Conservation (phyloP, 495 filamentous ascomycete genomes). For the Daldinia vernicosa region DNA sequence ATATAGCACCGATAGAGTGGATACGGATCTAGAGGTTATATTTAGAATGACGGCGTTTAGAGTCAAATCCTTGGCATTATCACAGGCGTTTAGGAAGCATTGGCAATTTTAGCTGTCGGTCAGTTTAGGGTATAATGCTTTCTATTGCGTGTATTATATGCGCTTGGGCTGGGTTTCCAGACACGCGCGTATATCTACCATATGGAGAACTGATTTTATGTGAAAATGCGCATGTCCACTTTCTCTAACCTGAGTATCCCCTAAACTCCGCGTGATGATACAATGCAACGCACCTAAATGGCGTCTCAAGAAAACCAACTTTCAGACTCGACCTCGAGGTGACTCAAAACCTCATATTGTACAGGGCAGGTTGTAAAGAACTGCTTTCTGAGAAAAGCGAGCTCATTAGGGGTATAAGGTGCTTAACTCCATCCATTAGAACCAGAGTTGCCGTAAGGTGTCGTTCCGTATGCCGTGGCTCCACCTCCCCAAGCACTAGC, state of each 20-base stretch:
- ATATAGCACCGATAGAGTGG: slow-evolving; percentile 31
- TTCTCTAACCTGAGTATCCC: slow-evolving; percentile 13
- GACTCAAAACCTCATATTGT: slow-evolving; percentile 19
- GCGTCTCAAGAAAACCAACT: slow-evolving; percentile 1
- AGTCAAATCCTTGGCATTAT: slow-evolving; percentile 23
- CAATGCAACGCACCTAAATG: slow-evolving; percentile 19
- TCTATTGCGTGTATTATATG: slow-evolving; percentile 4
- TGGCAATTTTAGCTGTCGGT: slow-evolving; percentile 5
- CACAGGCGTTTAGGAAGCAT: slow-evolving; percentile 23
- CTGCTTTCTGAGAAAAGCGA: neutral
- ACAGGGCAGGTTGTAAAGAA: slow-evolving; percentile 13
- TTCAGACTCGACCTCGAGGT: slow-evolving; percentile 6
- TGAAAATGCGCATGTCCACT: slow-evolving; percentile 7
- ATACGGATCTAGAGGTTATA: slow-evolving; percentile 34
- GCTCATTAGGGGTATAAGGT: neutral
- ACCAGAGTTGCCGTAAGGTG: slow-evolving; percentile 61
- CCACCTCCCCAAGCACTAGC: slow-evolving; percentile 72
- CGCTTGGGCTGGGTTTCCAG: neutral
- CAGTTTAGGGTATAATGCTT: slow-evolving; percentile 7
- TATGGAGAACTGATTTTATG: neutral
- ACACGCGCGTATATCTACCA: neutral
- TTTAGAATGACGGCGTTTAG: slow-evolving; percentile 32
- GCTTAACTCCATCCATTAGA: slow-evolving; percentile 37
- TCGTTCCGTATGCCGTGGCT: slow-evolving; percentile 72
- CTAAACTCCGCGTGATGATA: slow-evolving; percentile 38